phyloP scores from a whole-genome alignment of 2,329 filamentous ascomycete species.

The Curvularia spicifera region DNA sequence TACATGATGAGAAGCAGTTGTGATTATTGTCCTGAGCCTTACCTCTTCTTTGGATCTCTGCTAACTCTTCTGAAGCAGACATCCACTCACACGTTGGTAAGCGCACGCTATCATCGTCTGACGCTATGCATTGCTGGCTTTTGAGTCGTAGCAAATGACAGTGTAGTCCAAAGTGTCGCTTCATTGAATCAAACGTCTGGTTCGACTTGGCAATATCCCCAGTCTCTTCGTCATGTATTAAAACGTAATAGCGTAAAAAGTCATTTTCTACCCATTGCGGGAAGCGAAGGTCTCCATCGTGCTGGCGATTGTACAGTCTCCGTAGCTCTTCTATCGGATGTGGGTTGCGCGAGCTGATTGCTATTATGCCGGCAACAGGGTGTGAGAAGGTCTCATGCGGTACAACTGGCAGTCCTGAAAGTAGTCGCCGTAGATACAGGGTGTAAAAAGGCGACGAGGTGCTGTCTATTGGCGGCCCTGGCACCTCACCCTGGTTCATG shows the following conservation, averaged over 20 bases:
- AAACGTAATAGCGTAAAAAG: constrained; percentile 92
- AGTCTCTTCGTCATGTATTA: constrained; percentile 94
- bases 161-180: constrained; percentile 94
- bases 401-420: constrained; percentile 78
- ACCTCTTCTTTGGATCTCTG: constrained; percentile 71
- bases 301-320: constrained; percentile 84
- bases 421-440: constrained; percentile 79
- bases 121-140: constrained; percentile 82
- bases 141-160: constrained; percentile 89
- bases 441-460: constrained; percentile 78
- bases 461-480: constrained; percentile 29
- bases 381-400: constrained; percentile 94
- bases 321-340: constrained; percentile 86
- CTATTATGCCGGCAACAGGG: constrained; percentile 91
- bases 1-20: neutral
- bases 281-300: constrained; percentile 72
- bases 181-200: constrained; percentile 96
- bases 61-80: constrained; percentile 82
- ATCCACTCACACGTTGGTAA: constrained; percentile 88
- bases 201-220: constrained; percentile 93
- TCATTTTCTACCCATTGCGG: constrained; percentile 90
- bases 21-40: constrained; percentile 28
- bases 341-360: constrained; percentile 86
- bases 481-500: constrained; percentile 45
- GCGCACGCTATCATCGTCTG: constrained; percentile 87